These are phyloP conservation scores for Plantago rigida DNA, from an alignment of 305 asterid species.

Conservation along the genomic window DNA sequence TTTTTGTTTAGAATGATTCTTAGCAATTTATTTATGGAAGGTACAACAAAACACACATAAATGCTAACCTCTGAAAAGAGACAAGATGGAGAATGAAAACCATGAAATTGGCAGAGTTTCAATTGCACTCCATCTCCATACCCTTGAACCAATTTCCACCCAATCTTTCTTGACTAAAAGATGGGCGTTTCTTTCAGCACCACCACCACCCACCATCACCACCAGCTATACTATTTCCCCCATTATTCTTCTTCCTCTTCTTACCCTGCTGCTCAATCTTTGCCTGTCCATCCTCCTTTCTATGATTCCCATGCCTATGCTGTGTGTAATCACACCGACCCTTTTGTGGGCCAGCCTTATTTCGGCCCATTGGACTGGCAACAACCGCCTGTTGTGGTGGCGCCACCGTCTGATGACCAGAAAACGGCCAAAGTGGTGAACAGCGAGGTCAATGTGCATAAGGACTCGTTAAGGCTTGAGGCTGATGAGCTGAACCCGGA, in stretches of 20 bases:
- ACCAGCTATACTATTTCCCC: slow-evolving; percentile 33
- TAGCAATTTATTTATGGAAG: too few species aligned
- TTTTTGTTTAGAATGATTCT: too few species aligned
- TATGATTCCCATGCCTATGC: slow-evolving; percentile 34
- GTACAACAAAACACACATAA: not conserved
- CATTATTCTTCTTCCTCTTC: slow-evolving; percentile 29
- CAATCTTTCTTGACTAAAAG: not conserved
- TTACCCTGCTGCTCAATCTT: slow-evolving; percentile 24
- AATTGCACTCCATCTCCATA: not conserved
- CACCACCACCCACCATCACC: slow-evolving; percentile 26
- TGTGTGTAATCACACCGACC: slow-evolving; percentile 36
- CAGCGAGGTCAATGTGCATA: slow-evolving; percentile 70
- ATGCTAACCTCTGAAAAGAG: not conserved
- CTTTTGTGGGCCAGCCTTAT: slow-evolving; percentile 43
- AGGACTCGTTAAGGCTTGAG: slow-evolving; percentile 53
- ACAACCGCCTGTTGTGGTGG: slow-evolving; percentile 26
- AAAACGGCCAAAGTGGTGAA: slow-evolving; percentile 50
- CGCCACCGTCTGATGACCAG: slow-evolving; percentile 32
- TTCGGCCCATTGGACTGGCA: slow-evolving; percentile 34
- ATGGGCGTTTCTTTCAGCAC: slow-evolving; percentile 67
- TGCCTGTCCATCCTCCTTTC: slow-evolving; percentile 39
- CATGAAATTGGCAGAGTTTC: not conserved
- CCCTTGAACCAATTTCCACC: not conserved
- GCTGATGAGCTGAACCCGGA: slow-evolving; percentile 45
- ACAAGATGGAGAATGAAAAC: not conserved